A percentile compares a stretch with the other conserved stretches of the same genome.
These are phyloP conservation scores for Kondoa subrosea DNA, from an alignment of 768 basidiomycete species.

Conservation along the genomic window DNA sequence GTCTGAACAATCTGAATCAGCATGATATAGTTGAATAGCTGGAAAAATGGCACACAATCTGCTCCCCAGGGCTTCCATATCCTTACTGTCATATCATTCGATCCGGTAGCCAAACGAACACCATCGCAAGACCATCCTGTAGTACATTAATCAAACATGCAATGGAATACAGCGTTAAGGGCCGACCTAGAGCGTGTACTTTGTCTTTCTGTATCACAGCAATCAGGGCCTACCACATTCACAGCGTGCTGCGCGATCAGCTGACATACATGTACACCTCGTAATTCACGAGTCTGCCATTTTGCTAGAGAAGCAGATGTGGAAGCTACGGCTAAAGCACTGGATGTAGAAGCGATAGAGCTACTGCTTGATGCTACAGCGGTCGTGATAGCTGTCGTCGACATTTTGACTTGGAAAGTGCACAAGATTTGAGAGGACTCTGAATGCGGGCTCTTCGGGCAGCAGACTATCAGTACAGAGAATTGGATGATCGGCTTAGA, in stretches of 20 bases:
- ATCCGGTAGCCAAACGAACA: neutral
- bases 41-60: neutral
- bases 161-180: neutral
- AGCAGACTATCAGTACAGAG: neutral
- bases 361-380: neutral
- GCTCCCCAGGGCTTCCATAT: neutral
- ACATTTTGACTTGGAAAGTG: neutral
- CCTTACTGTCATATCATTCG: conserved; percentile 3
- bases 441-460: neutral
- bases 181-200: conserved; percentile 2
- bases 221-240: neutral
- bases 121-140: conserved; percentile 7
- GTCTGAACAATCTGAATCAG: neutral
- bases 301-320: neutral
- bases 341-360: neutral
- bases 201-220: conserved; percentile 1
- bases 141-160: neutral
- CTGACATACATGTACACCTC: neutral
- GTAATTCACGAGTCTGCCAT: conserved; percentile 3
- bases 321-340: neutral
- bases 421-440: neutral
- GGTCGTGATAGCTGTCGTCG: neutral
- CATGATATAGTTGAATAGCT: neutral
- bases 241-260: neutral
- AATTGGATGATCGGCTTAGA: no score